These are phyloP conservation scores for Tuber melanosporum DNA, from an alignment of 495 filamentous ascomycete genomes.

Conservation along the genomic window DNA sequence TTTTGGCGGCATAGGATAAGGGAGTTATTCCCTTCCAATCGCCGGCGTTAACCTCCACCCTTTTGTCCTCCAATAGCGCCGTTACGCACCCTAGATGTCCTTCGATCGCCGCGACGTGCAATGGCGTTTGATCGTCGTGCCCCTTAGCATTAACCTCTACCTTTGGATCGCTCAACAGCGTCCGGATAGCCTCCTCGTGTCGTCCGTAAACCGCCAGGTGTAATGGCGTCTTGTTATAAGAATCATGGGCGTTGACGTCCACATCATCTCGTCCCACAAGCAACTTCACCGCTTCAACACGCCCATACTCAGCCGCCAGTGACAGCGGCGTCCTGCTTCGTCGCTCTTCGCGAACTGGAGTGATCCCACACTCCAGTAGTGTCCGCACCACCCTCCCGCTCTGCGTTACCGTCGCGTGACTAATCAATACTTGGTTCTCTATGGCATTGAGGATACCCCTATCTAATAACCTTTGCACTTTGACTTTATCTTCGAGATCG, in stretches of 20 bases:
- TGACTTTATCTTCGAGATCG: conserved; percentile 5
- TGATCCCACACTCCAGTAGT: not conserved
- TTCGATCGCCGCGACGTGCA: conserved; percentile 11
- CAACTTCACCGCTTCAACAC: not conserved
- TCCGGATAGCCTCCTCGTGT: conserved; percentile 12
- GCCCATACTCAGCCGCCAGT: not conserved
- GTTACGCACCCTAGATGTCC: conserved; percentile 6
- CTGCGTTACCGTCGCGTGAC: conserved; percentile 1
- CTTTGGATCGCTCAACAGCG: conserved; percentile 5
- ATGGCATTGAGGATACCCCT: conserved; percentile 5
- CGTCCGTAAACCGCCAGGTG: conserved; percentile 21
- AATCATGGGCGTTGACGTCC: not conserved
- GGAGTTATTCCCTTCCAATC: conserved; percentile 1
- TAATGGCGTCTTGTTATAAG: conserved; percentile 6
- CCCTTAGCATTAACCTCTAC: conserved; percentile 7
- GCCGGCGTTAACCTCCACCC: conserved; percentile 3
- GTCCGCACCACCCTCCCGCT: not conserved
- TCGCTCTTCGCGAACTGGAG: not conserved
- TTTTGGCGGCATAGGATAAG: conserved; percentile 7
- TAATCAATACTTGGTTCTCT: not conserved
- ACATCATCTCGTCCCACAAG: conserved; percentile 2
- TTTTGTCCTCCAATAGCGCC: conserved; percentile 11
- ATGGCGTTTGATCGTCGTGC: conserved; percentile 19
- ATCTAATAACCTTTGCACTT: not conserved
- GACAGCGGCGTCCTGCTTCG: not conserved